phyloP scores from a whole-genome alignment of 208 protist genomes.

The Acanthamoeba triangularis region DNA sequence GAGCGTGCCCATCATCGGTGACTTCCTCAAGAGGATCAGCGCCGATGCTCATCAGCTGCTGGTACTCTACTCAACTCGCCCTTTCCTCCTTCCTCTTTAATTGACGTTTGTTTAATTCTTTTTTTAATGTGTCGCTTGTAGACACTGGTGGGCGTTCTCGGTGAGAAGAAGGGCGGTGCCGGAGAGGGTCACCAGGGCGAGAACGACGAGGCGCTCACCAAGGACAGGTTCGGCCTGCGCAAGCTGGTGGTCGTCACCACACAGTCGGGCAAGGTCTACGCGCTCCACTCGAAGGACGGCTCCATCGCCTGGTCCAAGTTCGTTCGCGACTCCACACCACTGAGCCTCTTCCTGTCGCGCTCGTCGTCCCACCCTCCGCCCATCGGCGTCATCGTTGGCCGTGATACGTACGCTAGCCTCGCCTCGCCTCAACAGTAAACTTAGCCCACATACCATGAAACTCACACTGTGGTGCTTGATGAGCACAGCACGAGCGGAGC shows the following conservation, averaged over 20 bases:
- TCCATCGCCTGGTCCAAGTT: slow-evolving; percentile 21
- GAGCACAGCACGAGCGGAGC: neutral
- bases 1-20: slow-evolving; percentile 28
- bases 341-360: slow-evolving; percentile 29
- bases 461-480: too few relatives aligned
- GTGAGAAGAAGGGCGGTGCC: neutral
- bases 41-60: slow-evolving; percentile 23
- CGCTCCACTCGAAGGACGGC: slow-evolving; percentile 48
- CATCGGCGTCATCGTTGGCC: slow-evolving; percentile 9
- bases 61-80: neutral
- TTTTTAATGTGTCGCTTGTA: neutral
- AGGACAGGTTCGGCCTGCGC: slow-evolving; percentile 61
- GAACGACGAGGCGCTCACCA: slow-evolving; percentile 27
- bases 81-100: neutral
- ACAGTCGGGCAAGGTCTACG: slow-evolving; percentile 47
- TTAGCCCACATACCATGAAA: too few relatives aligned
- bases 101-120: neutral
- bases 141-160: neutral
- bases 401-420: neutral
- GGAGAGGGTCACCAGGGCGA: neutral
- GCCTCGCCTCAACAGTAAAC: too few relatives aligned
- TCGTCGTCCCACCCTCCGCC: slow-evolving; percentile 40
- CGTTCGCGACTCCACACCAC: neutral
- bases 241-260: slow-evolving; percentile 51
- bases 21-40: neutral